Evolutionary conservation across 2,329 filamentous ascomycete genomes (phyloP).

Genomic region (Penicillium concentricum): DNA sequence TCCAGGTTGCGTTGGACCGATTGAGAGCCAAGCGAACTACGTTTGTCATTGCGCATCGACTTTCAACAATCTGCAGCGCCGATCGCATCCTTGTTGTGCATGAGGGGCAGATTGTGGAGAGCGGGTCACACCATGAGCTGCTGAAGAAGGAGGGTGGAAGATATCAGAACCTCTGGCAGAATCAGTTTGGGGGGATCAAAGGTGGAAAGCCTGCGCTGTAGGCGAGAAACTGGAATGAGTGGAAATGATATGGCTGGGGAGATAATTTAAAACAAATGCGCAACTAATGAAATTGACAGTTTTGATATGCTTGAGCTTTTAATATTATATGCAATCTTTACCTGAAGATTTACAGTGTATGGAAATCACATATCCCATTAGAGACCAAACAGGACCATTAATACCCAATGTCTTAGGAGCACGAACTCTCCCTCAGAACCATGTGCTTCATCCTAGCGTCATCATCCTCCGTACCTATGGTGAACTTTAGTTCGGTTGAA

Average conservation of each 20-base stretch:
- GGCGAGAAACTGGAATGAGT: not conserved
- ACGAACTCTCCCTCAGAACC: not conserved
- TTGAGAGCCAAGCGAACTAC: conserved; percentile 28
- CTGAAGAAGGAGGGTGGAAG: conserved; percentile 28
- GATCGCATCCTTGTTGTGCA: conserved; percentile 36
- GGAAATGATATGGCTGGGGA: not conserved
- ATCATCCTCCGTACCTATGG: not conserved
- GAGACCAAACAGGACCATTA: not conserved
- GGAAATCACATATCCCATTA: not conserved
- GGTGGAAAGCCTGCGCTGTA: not conserved
- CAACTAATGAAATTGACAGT: not conserved
- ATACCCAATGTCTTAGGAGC: not conserved
- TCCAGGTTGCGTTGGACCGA: conserved; percentile 23
- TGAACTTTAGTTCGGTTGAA: no score
- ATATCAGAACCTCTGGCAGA: conserved; percentile 33
- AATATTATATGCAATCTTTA: not conserved
- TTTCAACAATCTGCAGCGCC: conserved; percentile 38
- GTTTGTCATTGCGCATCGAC: conserved; percentile 39
- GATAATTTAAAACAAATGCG: not conserved
- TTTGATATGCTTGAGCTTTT: not conserved
- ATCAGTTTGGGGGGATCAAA: conserved; percentile 11
- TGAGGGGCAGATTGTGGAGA: conserved; percentile 40
- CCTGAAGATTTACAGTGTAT: not conserved
- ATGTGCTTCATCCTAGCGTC: not conserved
- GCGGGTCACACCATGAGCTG: conserved; percentile 43